Evolutionary conservation across 495 filamentous ascomycete genomes (phyloP).

Genomic region (Penicillium argentinense): DNA sequence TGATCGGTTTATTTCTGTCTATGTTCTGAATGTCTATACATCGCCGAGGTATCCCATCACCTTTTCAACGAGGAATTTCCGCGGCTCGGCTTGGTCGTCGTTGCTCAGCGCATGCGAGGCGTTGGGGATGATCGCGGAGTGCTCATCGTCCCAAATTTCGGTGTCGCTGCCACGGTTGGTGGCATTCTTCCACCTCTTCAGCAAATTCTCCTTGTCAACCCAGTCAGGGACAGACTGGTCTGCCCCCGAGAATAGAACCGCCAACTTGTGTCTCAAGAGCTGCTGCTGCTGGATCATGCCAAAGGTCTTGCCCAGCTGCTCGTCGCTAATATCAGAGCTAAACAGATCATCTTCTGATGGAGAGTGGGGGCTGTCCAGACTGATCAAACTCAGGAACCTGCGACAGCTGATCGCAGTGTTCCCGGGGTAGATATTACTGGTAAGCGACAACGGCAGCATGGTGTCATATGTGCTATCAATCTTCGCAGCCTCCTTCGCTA

Average conservation of each 20-base stretch:
- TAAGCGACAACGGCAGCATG: constrained; percentile 36
- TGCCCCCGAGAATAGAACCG: constrained; percentile 61
- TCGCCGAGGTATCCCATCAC: constrained; percentile 33
- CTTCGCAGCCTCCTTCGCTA: constrained; percentile 28
- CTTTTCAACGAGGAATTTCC: constrained; percentile 35
- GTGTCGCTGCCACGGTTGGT: constrained; percentile 25
- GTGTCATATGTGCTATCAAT: constrained; percentile 24
- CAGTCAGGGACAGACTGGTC: constrained; percentile 67
- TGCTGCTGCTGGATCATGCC: constrained; percentile 54
- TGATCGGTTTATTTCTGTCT: not conserved
- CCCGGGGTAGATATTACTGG: constrained; percentile 30
- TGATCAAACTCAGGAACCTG: constrained; percentile 66
- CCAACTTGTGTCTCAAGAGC: constrained; percentile 48
- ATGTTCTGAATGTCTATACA: constrained; percentile 4
- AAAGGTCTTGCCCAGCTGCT: constrained; percentile 59
- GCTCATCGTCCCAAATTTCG: constrained; percentile 39
- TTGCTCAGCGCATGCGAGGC: constrained; percentile 50
- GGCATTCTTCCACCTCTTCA: constrained; percentile 66
- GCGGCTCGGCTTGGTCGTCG: constrained; percentile 45
- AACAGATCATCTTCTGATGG: constrained; percentile 84
- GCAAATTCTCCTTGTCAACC: constrained; percentile 62
- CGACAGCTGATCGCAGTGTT: constrained; percentile 50
- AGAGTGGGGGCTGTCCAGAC: constrained; percentile 44
- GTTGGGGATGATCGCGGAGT: constrained; percentile 40
- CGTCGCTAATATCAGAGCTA: constrained; percentile 69